A percentile compares a stretch with the other conserved stretches of the same genome.
These are phyloP conservation scores for Bothriochloa decipiens DNA, from an alignment of 176 grass and related monocot species.

Conservation along the genomic window DNA sequence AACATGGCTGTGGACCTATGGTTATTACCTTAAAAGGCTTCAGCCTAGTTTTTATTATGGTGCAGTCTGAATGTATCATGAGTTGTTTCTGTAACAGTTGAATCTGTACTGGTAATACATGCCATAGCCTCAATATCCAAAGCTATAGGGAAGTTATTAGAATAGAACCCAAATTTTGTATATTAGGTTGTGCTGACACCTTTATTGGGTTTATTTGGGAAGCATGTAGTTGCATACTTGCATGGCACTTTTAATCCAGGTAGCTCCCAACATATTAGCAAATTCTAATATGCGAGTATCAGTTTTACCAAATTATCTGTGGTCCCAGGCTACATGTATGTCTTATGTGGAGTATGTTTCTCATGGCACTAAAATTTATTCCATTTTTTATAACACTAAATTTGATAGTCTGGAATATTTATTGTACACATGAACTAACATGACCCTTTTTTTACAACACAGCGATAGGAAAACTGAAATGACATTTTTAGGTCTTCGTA, in stretches of 20 bases:
- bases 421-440: not conserved
- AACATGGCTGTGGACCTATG: slow-evolving; percentile 28
- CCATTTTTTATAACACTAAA: not conserved
- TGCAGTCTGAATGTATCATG: not conserved
- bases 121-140: not conserved
- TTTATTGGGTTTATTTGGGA: slow-evolving; percentile 9
- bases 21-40: not conserved
- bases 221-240: not conserved
- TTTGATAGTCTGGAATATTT: not conserved
- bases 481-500: not conserved
- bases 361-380: not conserved
- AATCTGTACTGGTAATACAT: not conserved
- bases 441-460: not conserved
- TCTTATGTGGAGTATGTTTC: not conserved
- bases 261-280: not conserved
- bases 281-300: not conserved
- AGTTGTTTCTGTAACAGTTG: not conserved
- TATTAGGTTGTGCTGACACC: not conserved
- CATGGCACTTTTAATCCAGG: not conserved
- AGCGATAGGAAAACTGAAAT: not conserved
- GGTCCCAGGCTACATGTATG: not conserved
- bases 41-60: not conserved
- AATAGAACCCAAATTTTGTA: slow-evolving; percentile 9
- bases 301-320: slow-evolving; percentile 12
- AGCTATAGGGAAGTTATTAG: not conserved